These are phyloP conservation scores for Phytophthora pini DNA, from an alignment of 352 stramenopile genomes.

Conservation along the genomic window DNA sequence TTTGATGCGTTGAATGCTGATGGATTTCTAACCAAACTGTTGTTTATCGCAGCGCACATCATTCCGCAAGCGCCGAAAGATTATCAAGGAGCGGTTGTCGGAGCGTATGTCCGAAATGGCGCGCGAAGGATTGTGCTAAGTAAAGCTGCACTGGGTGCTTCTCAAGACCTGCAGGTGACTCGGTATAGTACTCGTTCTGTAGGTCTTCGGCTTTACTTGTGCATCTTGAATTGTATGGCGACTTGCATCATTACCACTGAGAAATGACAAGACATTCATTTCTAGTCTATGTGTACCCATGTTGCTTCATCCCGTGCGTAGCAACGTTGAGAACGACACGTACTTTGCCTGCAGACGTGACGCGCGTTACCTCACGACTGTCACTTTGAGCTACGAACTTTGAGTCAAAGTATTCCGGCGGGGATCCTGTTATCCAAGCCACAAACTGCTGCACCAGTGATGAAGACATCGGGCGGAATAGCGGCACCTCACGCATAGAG, in stretches of 20 bases:
- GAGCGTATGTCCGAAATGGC: slow-evolving; percentile 79
- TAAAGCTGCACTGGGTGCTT: slow-evolving; percentile 1
- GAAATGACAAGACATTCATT: slow-evolving; percentile 31
- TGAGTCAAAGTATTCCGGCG: slow-evolving; percentile 90
- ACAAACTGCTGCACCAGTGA: slow-evolving; percentile 88
- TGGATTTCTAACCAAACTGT: not conserved
- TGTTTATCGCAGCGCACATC: slow-evolving; percentile 59
- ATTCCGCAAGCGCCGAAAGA: slow-evolving; percentile 83
- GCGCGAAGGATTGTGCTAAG: slow-evolving; percentile 79
- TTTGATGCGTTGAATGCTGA: not conserved
- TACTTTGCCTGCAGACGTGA: slow-evolving; percentile 60
- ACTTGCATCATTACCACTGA: slow-evolving; percentile 34
- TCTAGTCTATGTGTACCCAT: slow-evolving; percentile 44
- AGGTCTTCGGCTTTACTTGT: slow-evolving; percentile 25
- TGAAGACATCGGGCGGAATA: slow-evolving; percentile 90
- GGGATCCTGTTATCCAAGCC: slow-evolving; percentile 87
- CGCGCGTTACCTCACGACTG: slow-evolving; percentile 72
- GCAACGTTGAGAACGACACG: slow-evolving; percentile 71
- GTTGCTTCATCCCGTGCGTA: slow-evolving; percentile 62
- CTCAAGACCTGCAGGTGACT: not conserved
- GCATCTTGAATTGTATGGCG: slow-evolving; percentile 33
- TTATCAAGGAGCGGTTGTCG: slow-evolving; percentile 78
- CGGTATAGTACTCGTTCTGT: not conserved
- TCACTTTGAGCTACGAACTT: slow-evolving; percentile 80
- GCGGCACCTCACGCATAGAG: slow-evolving; percentile 73